Evolutionary conservation across 192 early-diverging fungal genomes (phyloP), one percentile per base, ranked within the genome.

Genomic region (Coemansia sp.): DNA sequence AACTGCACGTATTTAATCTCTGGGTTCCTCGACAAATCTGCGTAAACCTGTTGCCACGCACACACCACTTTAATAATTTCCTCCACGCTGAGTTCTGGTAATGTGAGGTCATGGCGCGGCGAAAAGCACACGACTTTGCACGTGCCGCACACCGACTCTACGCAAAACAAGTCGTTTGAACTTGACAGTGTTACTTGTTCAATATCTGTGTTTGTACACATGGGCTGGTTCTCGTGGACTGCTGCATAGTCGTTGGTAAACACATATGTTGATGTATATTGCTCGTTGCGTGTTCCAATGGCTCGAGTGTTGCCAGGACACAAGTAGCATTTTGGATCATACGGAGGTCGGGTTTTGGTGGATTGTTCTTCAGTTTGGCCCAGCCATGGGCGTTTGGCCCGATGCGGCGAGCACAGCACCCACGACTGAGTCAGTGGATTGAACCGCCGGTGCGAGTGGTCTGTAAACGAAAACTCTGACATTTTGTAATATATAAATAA

Each of bases 351-450:
- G 22, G 69, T 29, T 5, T 78, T 68, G 14, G 39, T 57, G 8
- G 71, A 54, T 2, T 75, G 37, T 4, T 76, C 68, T 66, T 94
- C 94, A 27, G 83, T 74, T 54, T 84, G 79, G 62, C 94, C 93
- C 32, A 90, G 87, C 96, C 96, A 98, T 3, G 96, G 96, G 39
- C 96, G 84, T 64, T 93, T 89, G 24, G 93, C 91, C 13, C 96
- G 89, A 71, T 98, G 96, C 6, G 96, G 96, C 18, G 93, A 95
- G 74, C 93, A 95, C n/a, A 98, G 84, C 43, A 97, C 93, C 96
- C 96, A 98, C 0, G 89, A 85, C 62, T 89, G 83, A 3, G 90
- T 92, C 63, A 98, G 78, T 26, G 96, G 96, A 63, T 98, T 98
- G 83, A 85, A 93, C 19, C 96, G 89, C 12, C 88, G 83, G 76